A percentile compares a stretch with the other conserved stretches of the same genome.
Evolutionary conservation across 805 yeast species (phyloP).

Genomic region (Yarrowia alimentaria): DNA sequence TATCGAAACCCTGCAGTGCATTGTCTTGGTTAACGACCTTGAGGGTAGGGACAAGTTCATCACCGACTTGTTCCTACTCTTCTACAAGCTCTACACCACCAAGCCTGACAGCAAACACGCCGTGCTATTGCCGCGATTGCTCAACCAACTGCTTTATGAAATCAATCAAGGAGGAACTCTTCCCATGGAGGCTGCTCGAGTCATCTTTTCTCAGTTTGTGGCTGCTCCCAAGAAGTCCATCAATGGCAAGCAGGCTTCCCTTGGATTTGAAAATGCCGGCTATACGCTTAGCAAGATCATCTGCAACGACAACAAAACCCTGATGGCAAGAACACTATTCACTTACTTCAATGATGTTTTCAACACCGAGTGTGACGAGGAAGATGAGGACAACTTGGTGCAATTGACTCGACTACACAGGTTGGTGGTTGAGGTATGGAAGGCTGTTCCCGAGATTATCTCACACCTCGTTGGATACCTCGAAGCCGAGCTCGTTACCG

Average conservation of each 20-base stretch:
- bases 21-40: slow-evolving; percentile 71
- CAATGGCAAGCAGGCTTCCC: slow-evolving; percentile 30
- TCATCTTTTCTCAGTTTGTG: slow-evolving; percentile 7
- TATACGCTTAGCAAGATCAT: slow-evolving; percentile 63
- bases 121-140: slow-evolving; percentile 63
- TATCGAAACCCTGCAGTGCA: slow-evolving; percentile 71
- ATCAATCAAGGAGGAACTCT: slow-evolving; percentile 19
- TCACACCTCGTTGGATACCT: slow-evolving; percentile 73
- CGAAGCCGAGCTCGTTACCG: slow-evolving; percentile 68
- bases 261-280: slow-evolving; percentile 49
- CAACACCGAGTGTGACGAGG: slow-evolving; percentile 44
- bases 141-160: slow-evolving; percentile 58
- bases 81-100: slow-evolving; percentile 54
- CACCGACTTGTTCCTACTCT: slow-evolving; percentile 55
- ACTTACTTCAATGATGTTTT: slow-evolving; percentile 76
- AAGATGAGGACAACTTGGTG: slow-evolving; percentile 34
- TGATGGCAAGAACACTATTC: slow-evolving; percentile 72
- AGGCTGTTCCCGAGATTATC: slow-evolving; percentile 68
- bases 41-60: slow-evolving; percentile 59
- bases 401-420: slow-evolving; percentile 61
- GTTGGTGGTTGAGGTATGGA: slow-evolving; percentile 69
- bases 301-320: slow-evolving; percentile 67
- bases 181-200: slow-evolving; percentile 52
- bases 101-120: slow-evolving; percentile 55
- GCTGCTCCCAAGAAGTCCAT: slow-evolving; percentile 36